These are phyloP conservation scores for Trichoderma afroharzianum DNA, from an alignment of 2,329 filamentous ascomycete genomes.

Conservation along the genomic window DNA sequence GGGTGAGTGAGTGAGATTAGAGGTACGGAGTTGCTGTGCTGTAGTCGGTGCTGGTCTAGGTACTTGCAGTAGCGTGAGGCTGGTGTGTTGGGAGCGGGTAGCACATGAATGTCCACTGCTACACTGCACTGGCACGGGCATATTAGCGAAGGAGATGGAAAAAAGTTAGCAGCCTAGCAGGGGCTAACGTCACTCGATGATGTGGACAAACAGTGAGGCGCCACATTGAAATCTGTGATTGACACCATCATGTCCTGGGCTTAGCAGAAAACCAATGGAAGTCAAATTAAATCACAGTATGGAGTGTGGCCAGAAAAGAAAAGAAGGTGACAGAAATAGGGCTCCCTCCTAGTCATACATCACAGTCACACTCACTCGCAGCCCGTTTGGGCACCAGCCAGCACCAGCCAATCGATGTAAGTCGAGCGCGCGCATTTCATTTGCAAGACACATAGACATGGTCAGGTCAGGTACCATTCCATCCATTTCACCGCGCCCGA, in stretches of 20 bases:
- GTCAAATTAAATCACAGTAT: not conserved
- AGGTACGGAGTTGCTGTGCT: not conserved
- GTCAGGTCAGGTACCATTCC: not conserved
- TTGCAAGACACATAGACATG: not conserved
- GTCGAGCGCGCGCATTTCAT: not conserved
- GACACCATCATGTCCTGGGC: not conserved
- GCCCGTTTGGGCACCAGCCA: not conserved
- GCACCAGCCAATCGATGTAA: not conserved
- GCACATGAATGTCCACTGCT: not conserved
- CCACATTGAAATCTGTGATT: conserved; percentile 3
- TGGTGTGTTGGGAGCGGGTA: not conserved
- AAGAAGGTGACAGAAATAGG: not conserved
- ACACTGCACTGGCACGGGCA: too few relatives aligned
- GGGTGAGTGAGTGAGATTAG: too few relatives aligned
- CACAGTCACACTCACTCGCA: not conserved
- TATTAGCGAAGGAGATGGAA: not conserved
- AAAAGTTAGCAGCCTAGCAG: conserved; percentile 13
- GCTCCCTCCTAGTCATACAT: not conserved
- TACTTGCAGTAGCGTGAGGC: not conserved
- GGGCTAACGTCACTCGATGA: conserved; percentile 21
- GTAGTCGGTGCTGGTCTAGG: too few relatives aligned
- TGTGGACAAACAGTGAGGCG: conserved; percentile 16
- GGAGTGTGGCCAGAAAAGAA: not conserved
- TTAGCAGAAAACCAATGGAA: not conserved
- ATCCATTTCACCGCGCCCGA: not conserved